phyloP scores from a whole-genome alignment of 164 flowering plant genomes.

The Chimonanthus praecox region DNA sequence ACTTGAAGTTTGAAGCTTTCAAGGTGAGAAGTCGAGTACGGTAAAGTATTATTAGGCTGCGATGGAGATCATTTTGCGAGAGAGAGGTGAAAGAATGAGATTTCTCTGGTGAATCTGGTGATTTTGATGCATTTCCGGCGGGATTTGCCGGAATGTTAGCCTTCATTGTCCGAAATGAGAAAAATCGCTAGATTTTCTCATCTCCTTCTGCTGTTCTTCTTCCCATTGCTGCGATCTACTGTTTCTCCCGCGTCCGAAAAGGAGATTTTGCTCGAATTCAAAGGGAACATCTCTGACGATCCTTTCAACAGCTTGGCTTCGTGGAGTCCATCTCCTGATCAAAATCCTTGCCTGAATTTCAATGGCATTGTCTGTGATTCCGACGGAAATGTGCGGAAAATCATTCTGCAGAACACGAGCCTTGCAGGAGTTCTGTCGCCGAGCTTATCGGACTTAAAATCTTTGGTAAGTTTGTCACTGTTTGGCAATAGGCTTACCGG shows the following conservation, averaged over 20 bases:
- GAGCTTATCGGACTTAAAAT: conserved; percentile 59
- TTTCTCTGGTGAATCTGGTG: not conserved
- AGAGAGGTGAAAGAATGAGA: not conserved
- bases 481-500: conserved; percentile 78
- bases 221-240: conserved; percentile 14
- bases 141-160: conserved; percentile 29
- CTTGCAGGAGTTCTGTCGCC: conserved; percentile 67
- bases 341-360: conserved; percentile 51
- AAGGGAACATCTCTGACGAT: conserved; percentile 55
- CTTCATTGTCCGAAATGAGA: conserved; percentile 34
- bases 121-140: conserved; percentile 9
- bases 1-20: not conserved
- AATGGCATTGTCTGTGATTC: conserved; percentile 66
- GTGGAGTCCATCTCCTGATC: conserved; percentile 44
- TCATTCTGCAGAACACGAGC: conserved; percentile 72
- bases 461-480: conserved; percentile 56
- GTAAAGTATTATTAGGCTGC: not conserved
- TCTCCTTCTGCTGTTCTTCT: conserved; percentile 15
- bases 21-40: not conserved
- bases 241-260: conserved; percentile 44
- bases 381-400: conserved; percentile 56
- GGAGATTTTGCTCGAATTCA: conserved; percentile 82
- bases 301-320: conserved; percentile 52
- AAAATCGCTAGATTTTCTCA: conserved; percentile 14
- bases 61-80: not conserved